These are phyloP conservation scores for Monosporascus cannonballus DNA, from an alignment of 2,329 filamentous ascomycete genomes.

Conservation along the genomic window DNA sequence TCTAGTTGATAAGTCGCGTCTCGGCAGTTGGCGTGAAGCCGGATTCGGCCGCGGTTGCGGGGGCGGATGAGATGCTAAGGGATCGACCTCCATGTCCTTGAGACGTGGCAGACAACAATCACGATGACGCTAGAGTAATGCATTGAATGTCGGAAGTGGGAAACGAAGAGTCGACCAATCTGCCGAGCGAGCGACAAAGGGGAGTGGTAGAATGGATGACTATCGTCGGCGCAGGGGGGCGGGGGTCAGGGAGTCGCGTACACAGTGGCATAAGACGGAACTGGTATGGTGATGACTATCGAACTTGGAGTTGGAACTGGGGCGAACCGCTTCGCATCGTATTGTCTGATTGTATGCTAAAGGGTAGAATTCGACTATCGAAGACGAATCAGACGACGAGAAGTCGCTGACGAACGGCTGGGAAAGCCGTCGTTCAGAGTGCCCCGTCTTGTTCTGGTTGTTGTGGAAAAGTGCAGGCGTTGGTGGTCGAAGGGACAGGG, in stretches of 20 bases:
- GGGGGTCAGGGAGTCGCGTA: neutral
- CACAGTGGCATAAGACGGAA: too few species aligned
- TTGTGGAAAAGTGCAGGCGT: too few species aligned
- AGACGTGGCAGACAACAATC: constrained; percentile 22
- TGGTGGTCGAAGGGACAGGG: too few species aligned
- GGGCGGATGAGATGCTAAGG: constrained; percentile 17
- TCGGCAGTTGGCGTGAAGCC: constrained; percentile 15
- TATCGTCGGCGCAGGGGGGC: neutral
- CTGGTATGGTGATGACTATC: neutral
- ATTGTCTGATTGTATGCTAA: too few species aligned
- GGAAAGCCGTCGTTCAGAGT: too few species aligned
- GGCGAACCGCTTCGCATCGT: too few species aligned
- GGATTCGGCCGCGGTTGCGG: constrained; percentile 17
- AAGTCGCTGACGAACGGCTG: neutral
- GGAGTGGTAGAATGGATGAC: neutral
- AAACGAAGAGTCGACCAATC: constrained; percentile 3
- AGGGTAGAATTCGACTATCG: neutral
- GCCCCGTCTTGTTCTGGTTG: too few species aligned
- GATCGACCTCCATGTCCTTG: constrained; percentile 26
- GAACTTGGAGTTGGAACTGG: too few species aligned
- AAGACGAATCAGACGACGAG: neutral
- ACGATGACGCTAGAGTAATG: constrained; percentile 15
- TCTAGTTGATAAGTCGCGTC: constrained; percentile 14
- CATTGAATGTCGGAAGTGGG: constrained; percentile 21
- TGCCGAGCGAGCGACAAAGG: neutral